Conservation (phyloP, 768 basidiomycete species). For the Termitomyces sp. region DNA sequence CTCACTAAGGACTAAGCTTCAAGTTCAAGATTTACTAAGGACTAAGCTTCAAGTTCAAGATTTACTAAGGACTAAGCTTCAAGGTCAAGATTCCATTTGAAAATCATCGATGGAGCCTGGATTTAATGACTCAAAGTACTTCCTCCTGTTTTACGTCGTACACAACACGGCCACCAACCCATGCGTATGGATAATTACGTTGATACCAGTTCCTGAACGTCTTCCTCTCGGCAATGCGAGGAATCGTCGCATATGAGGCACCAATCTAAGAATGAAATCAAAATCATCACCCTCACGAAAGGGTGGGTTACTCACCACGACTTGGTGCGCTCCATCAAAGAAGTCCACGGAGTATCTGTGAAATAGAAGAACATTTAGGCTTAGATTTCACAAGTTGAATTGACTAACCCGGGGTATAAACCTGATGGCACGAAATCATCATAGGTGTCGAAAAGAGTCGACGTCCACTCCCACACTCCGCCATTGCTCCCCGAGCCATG, state of each 20-base stretch:
- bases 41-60: too few relatives aligned
- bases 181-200: slow-evolving; percentile 85
- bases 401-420: slow-evolving; percentile 80
- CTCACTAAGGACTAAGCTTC: too few relatives aligned
- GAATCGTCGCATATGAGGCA: slow-evolving; percentile 85
- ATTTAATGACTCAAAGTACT: too few relatives aligned
- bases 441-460: slow-evolving; percentile 64
- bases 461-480: slow-evolving; percentile 99
- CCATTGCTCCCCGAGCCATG: slow-evolving; percentile 73
- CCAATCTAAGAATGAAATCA: slow-evolving; percentile 57
- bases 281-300: not conserved
- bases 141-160: slow-evolving; percentile 35
- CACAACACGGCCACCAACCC: slow-evolving; percentile 70
- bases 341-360: slow-evolving; percentile 82
- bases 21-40: too few relatives aligned
- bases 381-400: not conserved
- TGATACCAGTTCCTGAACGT: slow-evolving; percentile 91
- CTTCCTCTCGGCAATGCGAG: slow-evolving; percentile 72
- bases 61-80: too few relatives aligned
- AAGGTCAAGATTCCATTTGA: too few relatives aligned
- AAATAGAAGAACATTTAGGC: not conserved
- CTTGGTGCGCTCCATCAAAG: slow-evolving; percentile 82
- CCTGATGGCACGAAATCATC: slow-evolving; percentile 75
- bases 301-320: slow-evolving; percentile 63
- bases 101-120: too few relatives aligned